A percentile compares a stretch with the other conserved stretches of the same genome.
Evolutionary conservation across 306 rosid species (phyloP).

Genomic region (Sphenostylis stenocarpa): DNA sequence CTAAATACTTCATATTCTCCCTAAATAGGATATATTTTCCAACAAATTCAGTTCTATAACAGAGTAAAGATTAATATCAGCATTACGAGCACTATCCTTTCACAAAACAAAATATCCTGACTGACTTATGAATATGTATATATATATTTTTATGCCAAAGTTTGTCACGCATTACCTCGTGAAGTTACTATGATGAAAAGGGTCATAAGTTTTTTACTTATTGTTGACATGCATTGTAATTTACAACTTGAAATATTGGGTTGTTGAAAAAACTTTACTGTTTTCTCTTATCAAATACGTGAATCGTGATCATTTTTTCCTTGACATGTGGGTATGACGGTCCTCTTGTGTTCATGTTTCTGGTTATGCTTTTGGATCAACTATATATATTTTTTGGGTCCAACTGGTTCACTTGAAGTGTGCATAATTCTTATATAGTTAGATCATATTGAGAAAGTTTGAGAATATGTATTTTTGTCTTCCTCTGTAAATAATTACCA

Average conservation of each 20-base stretch:
- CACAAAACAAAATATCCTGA: not conserved
- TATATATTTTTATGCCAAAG: constrained; percentile 9
- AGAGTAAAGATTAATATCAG: not conserved
- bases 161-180: not conserved
- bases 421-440: not conserved
- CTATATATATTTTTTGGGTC: not conserved
- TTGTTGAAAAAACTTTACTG: not conserved
- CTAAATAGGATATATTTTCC: not conserved
- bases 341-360: not conserved
- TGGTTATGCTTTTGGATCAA: not conserved
- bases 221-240: not conserved
- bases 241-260: not conserved
- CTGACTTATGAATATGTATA: not conserved
- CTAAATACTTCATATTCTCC: not conserved
- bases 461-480: not conserved
- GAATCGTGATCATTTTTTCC: not conserved
- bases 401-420: not conserved
- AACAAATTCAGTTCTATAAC: not conserved
- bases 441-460: not conserved
- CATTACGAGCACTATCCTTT: constrained; percentile 16
- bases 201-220: not conserved
- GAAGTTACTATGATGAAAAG: constrained; percentile 15
- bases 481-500: not conserved
- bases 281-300: not conserved
- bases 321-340: not conserved